phyloP scores from a whole-genome alignment of 495 filamentous ascomycete species.

The Cladorrhinum samala region DNA sequence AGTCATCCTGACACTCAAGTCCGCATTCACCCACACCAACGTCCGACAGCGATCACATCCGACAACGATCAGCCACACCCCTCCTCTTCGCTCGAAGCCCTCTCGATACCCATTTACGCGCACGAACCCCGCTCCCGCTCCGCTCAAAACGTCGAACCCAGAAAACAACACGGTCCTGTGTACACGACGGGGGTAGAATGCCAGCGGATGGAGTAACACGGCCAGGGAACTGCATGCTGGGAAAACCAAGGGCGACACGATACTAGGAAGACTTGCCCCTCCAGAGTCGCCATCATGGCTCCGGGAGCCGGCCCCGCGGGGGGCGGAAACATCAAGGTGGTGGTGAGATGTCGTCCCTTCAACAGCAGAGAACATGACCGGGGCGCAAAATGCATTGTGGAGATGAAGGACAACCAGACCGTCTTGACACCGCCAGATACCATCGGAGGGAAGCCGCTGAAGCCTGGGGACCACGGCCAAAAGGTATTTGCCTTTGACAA shows the following conservation, averaged over 20 bases:
- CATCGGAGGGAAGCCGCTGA: conserved; percentile 52
- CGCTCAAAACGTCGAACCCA: neutral
- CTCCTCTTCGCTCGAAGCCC: too few species aligned
- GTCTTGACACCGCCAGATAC: conserved; percentile 72
- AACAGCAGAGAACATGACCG: conserved; percentile 89
- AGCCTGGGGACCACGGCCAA: conserved; percentile 62
- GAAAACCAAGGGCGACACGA: conserved; percentile 11
- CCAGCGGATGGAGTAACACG: conserved; percentile 14
- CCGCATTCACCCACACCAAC: neutral
- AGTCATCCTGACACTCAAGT: neutral
- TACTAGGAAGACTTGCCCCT: neutral
- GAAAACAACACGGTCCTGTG: neutral
- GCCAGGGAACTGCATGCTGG: conserved; percentile 24
- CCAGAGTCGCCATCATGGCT: conserved; percentile 50
- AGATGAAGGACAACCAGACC: conserved; percentile 91
- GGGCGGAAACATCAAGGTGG: conserved; percentile 99
- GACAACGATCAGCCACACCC: too few species aligned
- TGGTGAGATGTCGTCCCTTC: conserved; percentile 90
- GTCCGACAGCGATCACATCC: neutral
- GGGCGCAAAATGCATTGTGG: conserved; percentile 93
- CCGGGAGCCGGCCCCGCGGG: conserved; percentile 43
- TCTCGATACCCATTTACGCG: too few species aligned
- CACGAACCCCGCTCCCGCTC: neutral
- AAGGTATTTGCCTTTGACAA: conserved; percentile 95
- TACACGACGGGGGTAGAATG: conserved; percentile 19